A percentile compares a stretch with the other conserved stretches of the same genome.
Evolutionary conservation across 352 stramenopile genomes (phyloP).

Genomic region (Phytophthora capsici): DNA sequence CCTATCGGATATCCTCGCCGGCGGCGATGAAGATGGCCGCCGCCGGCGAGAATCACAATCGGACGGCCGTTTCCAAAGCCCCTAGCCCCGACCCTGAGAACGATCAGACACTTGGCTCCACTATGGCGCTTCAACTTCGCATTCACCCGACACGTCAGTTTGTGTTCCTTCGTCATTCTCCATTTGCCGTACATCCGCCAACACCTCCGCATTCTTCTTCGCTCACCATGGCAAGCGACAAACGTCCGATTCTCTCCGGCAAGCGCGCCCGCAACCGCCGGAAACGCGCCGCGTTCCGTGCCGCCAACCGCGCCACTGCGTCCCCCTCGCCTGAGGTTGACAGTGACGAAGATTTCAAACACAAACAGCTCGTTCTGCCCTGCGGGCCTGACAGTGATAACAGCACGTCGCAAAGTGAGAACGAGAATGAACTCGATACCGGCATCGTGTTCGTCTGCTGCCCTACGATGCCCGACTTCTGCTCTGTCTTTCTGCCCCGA

Average conservation of each 20-base stretch:
- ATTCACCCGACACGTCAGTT: slow-evolving; percentile 30
- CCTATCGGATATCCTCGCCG: too few relatives aligned
- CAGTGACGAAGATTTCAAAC: slow-evolving; percentile 34
- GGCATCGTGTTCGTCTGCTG: slow-evolving; percentile 75
- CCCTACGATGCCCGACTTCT: slow-evolving; percentile 64
- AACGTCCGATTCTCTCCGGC: slow-evolving; percentile 66
- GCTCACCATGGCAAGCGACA: slow-evolving; percentile 59
- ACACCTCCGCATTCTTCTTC: not conserved
- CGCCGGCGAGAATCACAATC: slow-evolving; percentile 10
- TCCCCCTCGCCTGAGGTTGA: slow-evolving; percentile 39
- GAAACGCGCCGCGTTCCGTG: slow-evolving; percentile 52
- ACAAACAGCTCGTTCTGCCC: slow-evolving; percentile 9
- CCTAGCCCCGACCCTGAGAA: slow-evolving; percentile 27
- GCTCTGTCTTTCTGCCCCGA: slow-evolving; percentile 58
- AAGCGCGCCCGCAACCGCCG: slow-evolving; percentile 70
- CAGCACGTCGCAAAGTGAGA: slow-evolving; percentile 34
- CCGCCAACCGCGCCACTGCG: slow-evolving; percentile 25
- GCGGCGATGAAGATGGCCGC: too few relatives aligned
- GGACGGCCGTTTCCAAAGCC: slow-evolving; percentile 5
- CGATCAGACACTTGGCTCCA: slow-evolving; percentile 34
- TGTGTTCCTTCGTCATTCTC: slow-evolving; percentile 25
- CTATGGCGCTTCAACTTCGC: slow-evolving; percentile 42
- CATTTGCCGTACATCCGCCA: slow-evolving; percentile 19
- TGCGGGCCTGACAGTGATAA: slow-evolving; percentile 16
- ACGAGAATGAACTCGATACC: slow-evolving; percentile 55